Evolutionary conservation across 306 rosid species (phyloP), one percentile per base, ranked within the genome.

Genomic region (Cercis canadensis): DNA sequence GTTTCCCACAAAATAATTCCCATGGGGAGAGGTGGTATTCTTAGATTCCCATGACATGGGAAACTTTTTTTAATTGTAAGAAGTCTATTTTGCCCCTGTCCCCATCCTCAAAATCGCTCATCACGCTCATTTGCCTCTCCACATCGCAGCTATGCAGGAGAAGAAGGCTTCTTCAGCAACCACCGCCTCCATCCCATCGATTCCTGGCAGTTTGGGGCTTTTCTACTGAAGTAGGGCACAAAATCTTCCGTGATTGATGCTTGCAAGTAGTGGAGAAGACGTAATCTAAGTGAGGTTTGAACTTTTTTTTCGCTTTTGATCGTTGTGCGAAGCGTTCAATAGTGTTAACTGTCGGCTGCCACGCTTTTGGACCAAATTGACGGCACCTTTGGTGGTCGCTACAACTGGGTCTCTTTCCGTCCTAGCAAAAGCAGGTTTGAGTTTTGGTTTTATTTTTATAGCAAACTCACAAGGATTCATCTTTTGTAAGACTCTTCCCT

Each of bases 341-440:
- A 16, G 49, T 29, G 44, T 8, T 14, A 17, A 16, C 52, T 67
- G 58, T 37, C 36, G 9, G 9, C 39, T 65, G 52, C 77, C 17
- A 14, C 75, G 8, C 84, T 89, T 52, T 68, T 80, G 68, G 68
- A 82, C 43, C 88, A 77, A 59, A 79, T 89, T 59, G 90, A 87
- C 21, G 72, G 51, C 41, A 4, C 75, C 69, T 87, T 89, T 67
- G 74, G 75, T 8, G 87, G 78, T 24, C 96, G 96, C 59, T 89
- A 89, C 86, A 77, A 73, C 66, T 87, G 90, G 90, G 46, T 87
- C 36, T 68, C 86, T 44, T 85, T 89, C 50, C 84, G 78, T 72
- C 86, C 92, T 1, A 84, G 80, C 67, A 87, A 81, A 75, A 66
- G 36, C 70, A 83, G 90, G 92, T 81, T 5, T 33, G 15, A 39